phyloP scores from a whole-genome alignment of 108 stramenopile species.

The Schizochytrium sp. region DNA sequence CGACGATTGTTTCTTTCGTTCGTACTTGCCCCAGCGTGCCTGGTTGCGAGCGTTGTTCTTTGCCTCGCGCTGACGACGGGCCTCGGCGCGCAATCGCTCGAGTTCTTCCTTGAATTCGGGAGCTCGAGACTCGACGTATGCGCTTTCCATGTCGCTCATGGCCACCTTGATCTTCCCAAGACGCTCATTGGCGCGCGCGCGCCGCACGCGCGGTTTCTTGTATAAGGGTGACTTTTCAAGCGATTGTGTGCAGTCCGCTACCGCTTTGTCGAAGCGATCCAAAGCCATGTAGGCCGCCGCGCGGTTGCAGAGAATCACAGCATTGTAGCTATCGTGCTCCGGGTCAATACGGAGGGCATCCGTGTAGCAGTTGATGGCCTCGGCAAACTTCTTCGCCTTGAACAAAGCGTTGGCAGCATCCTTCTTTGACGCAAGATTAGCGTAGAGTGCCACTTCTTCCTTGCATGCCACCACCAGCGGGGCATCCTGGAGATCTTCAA shows the following conservation, averaged over 20 bases:
- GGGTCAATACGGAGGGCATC: not conserved
- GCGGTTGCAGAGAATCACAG: not conserved
- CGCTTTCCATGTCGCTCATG: not conserved
- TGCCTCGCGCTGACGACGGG: not conserved
- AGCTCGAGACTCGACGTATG: not conserved
- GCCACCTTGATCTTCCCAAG: not conserved
- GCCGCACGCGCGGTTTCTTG: not conserved
- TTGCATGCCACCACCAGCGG: not conserved
- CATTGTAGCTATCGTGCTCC: not conserved
- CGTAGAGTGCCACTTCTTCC: not conserved
- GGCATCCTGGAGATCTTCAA: not conserved
- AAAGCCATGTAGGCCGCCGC: slow-evolving; percentile 2
- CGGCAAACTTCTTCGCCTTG: not conserved
- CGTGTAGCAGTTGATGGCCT: not conserved
- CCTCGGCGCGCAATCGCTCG: not conserved
- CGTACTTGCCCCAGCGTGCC: not conserved
- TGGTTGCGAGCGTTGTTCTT: not conserved
- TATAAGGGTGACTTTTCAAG: not conserved
- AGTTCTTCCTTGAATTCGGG: not conserved
- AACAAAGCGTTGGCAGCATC: not conserved
- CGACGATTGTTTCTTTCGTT: not conserved
- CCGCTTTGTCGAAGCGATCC: not conserved
- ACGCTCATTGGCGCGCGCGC: slow-evolving; percentile 3
- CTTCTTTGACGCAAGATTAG: not conserved
- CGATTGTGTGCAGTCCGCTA: not conserved